Percentiles rank a stretch among this genome's conserved stretches.
phyloP scores from a whole-genome alignment of 2,329 filamentous ascomycete species.

The Rhytidhysteron rufulum region DNA sequence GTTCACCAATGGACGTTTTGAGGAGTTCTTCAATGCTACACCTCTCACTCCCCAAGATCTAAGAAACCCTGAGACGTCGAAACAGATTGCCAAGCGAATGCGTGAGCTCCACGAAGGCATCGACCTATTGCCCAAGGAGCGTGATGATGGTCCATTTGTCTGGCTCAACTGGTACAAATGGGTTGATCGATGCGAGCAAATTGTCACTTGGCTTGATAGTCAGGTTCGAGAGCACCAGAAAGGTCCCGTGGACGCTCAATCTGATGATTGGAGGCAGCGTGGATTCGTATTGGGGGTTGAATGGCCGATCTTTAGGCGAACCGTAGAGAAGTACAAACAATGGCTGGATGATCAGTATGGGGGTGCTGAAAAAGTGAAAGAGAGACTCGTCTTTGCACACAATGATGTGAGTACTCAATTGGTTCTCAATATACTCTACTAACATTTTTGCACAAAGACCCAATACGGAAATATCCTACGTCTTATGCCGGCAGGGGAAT shows the following conservation, averaged over 20 bases:
- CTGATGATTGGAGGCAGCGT: conserved; percentile 60
- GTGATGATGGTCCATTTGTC: conserved; percentile 73
- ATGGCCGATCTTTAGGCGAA: conserved; percentile 72
- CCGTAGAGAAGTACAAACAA: conserved; percentile 72
- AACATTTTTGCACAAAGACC: conserved; percentile 54
- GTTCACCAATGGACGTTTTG: conserved; percentile 91
- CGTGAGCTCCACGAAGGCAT: conserved; percentile 92
- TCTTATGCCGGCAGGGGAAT: conserved; percentile 65
- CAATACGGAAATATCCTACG: conserved; percentile 98
- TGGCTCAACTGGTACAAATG: conserved; percentile 96
- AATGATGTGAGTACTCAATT: conserved; percentile 69
- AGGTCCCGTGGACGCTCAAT: conserved; percentile 36
- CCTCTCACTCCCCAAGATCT: conserved; percentile 75
- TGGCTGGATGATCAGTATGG: conserved; percentile 73
- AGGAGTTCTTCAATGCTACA: conserved; percentile 85
- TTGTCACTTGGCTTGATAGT: conserved; percentile 56
- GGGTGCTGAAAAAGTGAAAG: conserved; percentile 61
- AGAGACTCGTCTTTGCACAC: conserved; percentile 87
- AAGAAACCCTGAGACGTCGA: conserved; percentile 76
- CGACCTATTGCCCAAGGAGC: conserved; percentile 75
- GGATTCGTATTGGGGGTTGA: conserved; percentile 80
- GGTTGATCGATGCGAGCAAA: conserved; percentile 64
- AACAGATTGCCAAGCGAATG: conserved; percentile 96
- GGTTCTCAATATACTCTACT: background rate
- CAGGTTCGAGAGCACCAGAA: conserved; percentile 48